Base-by-base conservation (phyloP, 1,284 basidiomycete genomes). In the Leccinum discolor region DNA sequence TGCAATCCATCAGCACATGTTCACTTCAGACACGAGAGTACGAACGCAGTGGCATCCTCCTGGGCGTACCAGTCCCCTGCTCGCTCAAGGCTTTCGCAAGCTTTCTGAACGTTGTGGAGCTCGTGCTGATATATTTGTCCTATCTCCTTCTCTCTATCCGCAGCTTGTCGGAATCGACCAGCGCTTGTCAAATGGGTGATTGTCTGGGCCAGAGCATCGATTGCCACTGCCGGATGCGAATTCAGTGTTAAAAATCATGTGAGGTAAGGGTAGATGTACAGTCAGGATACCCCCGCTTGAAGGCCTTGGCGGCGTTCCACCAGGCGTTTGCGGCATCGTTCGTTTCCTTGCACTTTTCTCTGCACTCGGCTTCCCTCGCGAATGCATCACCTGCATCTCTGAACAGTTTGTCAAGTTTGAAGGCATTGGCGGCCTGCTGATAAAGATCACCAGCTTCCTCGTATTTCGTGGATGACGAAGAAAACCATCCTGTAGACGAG, bases 51-150 rank as follows among this genome's bases (percentile, higher is more conserved):
- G 5, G 98, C 96, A 80, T 98, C 96, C 80, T 99, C 98, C 76
- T 97, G 94, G 42, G 91, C 84, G 82, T 99, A 99, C 95, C 97
- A 98, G 59, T 98, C 94, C n/a, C 90, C 97, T 8, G 98, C 97
- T 61, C 93, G 86, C 74, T 94, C 93, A 76, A 90, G 98, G 76
- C 94, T 94, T 68, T 98, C 94, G 73, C 96, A 90, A 54, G 96
- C 97, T 72, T 87, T 89, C 12, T 85, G 84, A 59, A 95, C 80
- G 77, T 96, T 90, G 67, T 86, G 82, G 12, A 84, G 80, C 71
- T 92, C 90, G 73, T 95, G 90, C 52, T 96, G 87, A 80, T 95
- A 92, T 70, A 99, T 94, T 76, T 94, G 91, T 4, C 90, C 97
- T 71, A 99, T 96, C 81, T 96, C 95, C 80, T 98, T 98, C 84